phyloP scores from a whole-genome alignment of 192 early-diverging fungal genomes.

The Funneliformis geosporum region DNA sequence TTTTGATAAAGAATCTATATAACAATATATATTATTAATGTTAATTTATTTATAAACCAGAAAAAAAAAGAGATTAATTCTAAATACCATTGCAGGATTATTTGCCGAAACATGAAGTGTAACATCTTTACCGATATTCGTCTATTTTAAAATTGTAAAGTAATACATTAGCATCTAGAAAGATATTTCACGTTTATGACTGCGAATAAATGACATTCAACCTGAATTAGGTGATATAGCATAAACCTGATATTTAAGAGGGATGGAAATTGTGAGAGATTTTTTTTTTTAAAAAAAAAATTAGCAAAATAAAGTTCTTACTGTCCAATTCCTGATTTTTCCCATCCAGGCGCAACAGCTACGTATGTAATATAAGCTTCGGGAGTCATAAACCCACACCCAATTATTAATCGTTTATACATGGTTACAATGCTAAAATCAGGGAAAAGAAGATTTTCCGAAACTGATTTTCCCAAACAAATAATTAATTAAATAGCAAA shows the following conservation, averaged over 20 bases:
- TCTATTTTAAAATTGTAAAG: constrained; percentile 36
- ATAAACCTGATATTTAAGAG: constrained; percentile 55
- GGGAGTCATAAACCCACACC: constrained; percentile 91
- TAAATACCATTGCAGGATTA: constrained; percentile 82
- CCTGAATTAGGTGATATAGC: constrained; percentile 83
- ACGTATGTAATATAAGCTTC: constrained; percentile 90
- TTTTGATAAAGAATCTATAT: constrained; percentile 82
- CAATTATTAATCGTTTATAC: constrained; percentile 77
- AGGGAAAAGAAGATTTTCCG: constrained; percentile 77
- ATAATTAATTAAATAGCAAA: not conserved
- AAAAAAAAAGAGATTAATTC: not conserved
- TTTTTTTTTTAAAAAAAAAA: not conserved
- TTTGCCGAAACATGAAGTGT: constrained; percentile 93
- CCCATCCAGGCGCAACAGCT: constrained; percentile 83
- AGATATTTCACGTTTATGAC: not conserved
- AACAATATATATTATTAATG: constrained; percentile 18
- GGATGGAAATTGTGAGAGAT: not conserved
- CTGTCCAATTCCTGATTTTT: constrained; percentile 79
- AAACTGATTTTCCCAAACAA: constrained; percentile 49
- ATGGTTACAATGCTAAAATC: constrained; percentile 85
- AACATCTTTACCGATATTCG: constrained; percentile 72
- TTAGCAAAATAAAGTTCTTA: constrained; percentile 35
- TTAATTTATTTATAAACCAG: not conserved
- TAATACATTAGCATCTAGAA: constrained; percentile 8
- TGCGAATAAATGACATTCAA: constrained; percentile 9